Base-by-base conservation (phyloP, 345 rosid species). In the Syzygium aromaticum region DNA sequence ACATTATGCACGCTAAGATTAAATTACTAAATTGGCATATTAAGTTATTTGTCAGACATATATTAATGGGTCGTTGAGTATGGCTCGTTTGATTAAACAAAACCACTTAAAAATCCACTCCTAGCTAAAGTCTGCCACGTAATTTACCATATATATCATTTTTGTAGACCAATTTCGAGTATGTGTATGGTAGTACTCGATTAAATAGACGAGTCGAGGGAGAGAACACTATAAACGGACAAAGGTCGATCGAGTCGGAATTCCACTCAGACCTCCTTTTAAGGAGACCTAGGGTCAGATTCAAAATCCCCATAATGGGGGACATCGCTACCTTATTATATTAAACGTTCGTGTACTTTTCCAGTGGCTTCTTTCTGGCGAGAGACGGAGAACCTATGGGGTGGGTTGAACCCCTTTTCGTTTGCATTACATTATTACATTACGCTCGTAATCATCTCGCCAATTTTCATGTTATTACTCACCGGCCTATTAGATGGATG, bases 51-150 rank as follows among this genome's bases (percentile, higher is more conserved):
- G 49, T 6, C 25, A 11, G 43, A 2, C 7, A 33, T 73, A 17
- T 73, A 40, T 5, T 9, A 73, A 22, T 9, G 25, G 3, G 12
- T 67, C 11, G 0, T 30, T 17, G 22, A 28, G 11, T 64, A 30
- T 9, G 3, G 2, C 23, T 67, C 21, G 11, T 67, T 1, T 0
- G 5, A 8, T 33, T 19, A 73, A 38, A 5, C 25, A 11, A 73
- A 38, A 73, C 7, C 40, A 67, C 7, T 19, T 67, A 67, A 33
- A 8, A 46, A 19, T 67, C 13, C 14, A 0, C 12, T 17, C 1
- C 3, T 19, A 17, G 1, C 13, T 67, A 1, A 8, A 19, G 10
- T 67, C 46, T 0, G 12, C 1, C 21, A 28, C 0, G 8, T 63
- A 19, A 15, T 28, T 63, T 28, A 61, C 9, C 11, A 57, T 0